Evolutionary conservation across 2,329 filamentous ascomycete species (phyloP).

Genomic region (Coniochaeta sp.): DNA sequence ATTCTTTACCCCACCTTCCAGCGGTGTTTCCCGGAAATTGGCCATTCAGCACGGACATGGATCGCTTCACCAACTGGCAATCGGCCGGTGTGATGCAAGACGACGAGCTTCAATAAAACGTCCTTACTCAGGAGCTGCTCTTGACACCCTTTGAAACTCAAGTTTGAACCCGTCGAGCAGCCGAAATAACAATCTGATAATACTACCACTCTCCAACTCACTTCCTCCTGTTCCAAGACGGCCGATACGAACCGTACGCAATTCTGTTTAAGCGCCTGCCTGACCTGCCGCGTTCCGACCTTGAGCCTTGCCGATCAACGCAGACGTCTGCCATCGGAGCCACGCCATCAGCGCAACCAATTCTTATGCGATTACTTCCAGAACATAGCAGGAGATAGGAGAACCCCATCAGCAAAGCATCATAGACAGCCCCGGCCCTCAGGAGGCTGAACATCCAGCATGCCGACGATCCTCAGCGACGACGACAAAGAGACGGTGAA

Average conservation of each 20-base stretch:
- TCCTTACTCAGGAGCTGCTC: not conserved
- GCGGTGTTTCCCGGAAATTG: slow-evolving; percentile 1
- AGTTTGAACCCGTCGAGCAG: not conserved
- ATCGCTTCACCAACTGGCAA: slow-evolving; percentile 1
- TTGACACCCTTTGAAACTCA: not conserved
- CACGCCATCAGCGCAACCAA: no score
- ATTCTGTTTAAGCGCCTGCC: no score
- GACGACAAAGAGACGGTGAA: slow-evolving; percentile 96
- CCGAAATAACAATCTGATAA: no score
- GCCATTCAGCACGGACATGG: not conserved
- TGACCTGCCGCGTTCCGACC: no score
- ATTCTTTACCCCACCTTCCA: not conserved
- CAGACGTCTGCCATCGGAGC: no score
- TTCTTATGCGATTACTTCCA: not conserved
- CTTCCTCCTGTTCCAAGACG: no score
- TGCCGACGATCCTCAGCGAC: slow-evolving; percentile 71
- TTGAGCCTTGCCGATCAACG: no score
- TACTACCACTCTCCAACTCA: no score
- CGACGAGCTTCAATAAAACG: not conserved
- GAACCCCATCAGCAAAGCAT: not conserved
- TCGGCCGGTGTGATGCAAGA: not conserved
- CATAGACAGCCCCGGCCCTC: slow-evolving; percentile 2
- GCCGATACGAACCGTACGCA: no score
- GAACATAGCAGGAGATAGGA: no score
- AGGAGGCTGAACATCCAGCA: slow-evolving; percentile 16